Percentiles rank a stretch among this genome's conserved stretches.
phyloP scores from a whole-genome alignment of 257 asterid genomes.

The Orobanche coerulescens region DNA sequence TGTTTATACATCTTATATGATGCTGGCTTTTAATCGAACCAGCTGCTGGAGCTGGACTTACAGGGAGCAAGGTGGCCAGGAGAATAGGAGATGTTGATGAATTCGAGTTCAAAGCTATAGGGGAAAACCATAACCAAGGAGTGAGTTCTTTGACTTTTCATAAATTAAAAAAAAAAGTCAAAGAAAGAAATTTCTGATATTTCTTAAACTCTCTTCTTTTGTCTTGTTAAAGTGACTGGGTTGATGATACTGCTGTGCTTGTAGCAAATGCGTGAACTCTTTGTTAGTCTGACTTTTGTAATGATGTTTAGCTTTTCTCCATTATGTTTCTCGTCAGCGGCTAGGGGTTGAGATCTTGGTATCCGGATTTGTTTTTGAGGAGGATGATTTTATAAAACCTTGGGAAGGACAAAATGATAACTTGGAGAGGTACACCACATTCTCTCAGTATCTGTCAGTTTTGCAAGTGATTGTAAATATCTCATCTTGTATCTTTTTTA shows the following conservation, averaged over 20 bases:
- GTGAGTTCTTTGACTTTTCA: conserved; percentile 38
- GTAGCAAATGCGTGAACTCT: not conserved
- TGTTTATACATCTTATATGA: conserved; percentile 16
- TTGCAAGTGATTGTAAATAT: not conserved
- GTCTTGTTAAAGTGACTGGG: not conserved
- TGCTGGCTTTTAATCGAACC: conserved; percentile 20
- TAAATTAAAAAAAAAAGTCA: not conserved
- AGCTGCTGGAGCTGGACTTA: conserved; percentile 99
- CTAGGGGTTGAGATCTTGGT: conserved; percentile 81
- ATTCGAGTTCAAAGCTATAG: conserved; percentile 81
- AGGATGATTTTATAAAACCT: conserved; percentile 73
- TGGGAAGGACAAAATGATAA: conserved; percentile 75
- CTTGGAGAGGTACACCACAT: conserved; percentile 60
- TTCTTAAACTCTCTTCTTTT: not conserved
- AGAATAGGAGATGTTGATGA: conserved; percentile 91
- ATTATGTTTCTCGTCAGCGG: conserved; percentile 49
- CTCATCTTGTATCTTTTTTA: conserved; percentile 8
- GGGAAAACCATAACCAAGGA: conserved; percentile 94
- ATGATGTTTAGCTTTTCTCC: conserved; percentile 10
- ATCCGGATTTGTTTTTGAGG: conserved; percentile 85
- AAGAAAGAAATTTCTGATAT: not conserved
- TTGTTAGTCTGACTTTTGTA: too few species aligned
- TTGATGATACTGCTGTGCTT: not conserved
- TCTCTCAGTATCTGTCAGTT: not conserved
- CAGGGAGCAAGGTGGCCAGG: conserved; percentile 93